Evolutionary conservation across 345 rosid genomes (phyloP).

Genomic region (Salix arbutifolia): DNA sequence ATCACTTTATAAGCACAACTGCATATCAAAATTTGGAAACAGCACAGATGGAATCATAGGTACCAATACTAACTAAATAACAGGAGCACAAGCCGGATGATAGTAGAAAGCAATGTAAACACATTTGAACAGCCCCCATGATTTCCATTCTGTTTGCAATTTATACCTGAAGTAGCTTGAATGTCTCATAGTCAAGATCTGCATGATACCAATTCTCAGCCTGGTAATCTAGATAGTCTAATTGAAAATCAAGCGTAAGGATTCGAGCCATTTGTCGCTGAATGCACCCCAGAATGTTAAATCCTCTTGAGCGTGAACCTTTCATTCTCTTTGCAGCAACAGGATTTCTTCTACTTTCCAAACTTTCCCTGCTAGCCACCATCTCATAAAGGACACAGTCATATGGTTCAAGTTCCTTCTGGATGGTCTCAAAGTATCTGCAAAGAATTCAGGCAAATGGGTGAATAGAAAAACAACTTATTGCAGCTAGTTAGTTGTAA

Average conservation of each 20-base stretch:
- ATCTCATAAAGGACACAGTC: constrained; percentile 91
- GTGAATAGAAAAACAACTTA: background rate
- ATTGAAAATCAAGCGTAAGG: constrained; percentile 77
- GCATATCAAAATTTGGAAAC: background rate
- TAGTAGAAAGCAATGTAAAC: background rate
- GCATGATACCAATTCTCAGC: constrained; percentile 87
- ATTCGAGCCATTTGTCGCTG: constrained; percentile 82
- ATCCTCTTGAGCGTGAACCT: constrained; percentile 61
- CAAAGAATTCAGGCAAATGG: constrained; percentile 6
- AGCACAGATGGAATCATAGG: no score
- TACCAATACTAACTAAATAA: no score
- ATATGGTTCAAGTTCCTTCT: constrained; percentile 74
- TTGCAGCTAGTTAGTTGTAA: background rate
- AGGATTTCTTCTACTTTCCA: constrained; percentile 56
- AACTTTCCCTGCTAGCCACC: constrained; percentile 82
- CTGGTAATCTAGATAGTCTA: constrained; percentile 78
- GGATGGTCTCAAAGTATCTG: constrained; percentile 77
- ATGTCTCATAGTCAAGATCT: constrained; percentile 93
- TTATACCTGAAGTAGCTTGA: constrained; percentile 81
- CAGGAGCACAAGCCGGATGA: no score
- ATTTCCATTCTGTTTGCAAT: background rate
- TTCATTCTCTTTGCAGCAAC: constrained; percentile 44
- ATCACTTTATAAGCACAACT: background rate
- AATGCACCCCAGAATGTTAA: constrained; percentile 71
- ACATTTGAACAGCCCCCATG: background rate